Conservation (phyloP, 139 green algal genomes). For the Volvox africanus region DNA sequence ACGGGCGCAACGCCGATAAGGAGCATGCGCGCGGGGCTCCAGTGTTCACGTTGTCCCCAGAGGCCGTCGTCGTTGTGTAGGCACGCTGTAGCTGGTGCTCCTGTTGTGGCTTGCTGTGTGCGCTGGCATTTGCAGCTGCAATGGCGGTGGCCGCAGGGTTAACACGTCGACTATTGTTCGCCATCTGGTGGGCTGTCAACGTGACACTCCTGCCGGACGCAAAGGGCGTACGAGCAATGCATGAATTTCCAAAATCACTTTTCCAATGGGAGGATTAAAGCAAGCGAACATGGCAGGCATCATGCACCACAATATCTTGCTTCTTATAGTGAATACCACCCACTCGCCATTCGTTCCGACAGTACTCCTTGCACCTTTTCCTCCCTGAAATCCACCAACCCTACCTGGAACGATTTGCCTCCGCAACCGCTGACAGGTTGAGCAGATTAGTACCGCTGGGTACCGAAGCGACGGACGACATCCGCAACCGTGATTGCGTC, state of each 20-base stretch:
- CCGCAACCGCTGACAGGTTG: neutral
- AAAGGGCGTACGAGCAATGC: too few relatives aligned
- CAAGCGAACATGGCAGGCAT: too few relatives aligned
- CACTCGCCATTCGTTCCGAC: too few relatives aligned
- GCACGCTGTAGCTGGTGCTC: neutral
- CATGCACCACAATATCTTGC: too few relatives aligned
- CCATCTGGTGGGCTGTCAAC: neutral
- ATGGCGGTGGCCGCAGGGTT: neutral
- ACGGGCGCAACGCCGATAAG: neutral
- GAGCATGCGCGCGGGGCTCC: neutral
- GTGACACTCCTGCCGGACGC: neutral
- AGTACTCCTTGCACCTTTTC: too few relatives aligned
- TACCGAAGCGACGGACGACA: neutral
- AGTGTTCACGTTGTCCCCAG: neutral
- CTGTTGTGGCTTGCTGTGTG: neutral
- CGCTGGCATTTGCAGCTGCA: too few relatives aligned
- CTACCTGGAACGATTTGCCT: neutral
- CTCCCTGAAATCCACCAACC: neutral
- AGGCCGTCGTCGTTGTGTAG: neutral
- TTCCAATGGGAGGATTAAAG: too few relatives aligned
- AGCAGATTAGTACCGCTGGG: neutral
- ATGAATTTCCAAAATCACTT: too few relatives aligned
- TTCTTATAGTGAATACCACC: too few relatives aligned
- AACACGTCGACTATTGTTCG: neutral
- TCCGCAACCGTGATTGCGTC: neutral